Conservation (phyloP, 345 rosid species). For the Salix viminalis region DNA sequence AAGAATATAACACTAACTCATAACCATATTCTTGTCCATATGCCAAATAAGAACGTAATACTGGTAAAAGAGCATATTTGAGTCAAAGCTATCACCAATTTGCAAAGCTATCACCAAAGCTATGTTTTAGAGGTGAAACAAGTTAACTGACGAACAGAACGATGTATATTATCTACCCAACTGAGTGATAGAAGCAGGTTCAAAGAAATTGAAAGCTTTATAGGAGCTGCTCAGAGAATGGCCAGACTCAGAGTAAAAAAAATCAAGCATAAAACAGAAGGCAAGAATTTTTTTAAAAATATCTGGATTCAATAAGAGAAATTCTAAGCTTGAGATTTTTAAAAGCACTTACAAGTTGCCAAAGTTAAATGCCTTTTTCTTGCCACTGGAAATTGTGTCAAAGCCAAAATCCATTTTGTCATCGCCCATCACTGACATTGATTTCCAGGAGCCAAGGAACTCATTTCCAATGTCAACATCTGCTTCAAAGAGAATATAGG, state of each 20-base stretch:
- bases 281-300: background rate
- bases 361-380: slow-evolving; percentile 59
- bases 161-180: too few relatives aligned
- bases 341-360: slow-evolving; percentile 65
- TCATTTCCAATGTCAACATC: slow-evolving; percentile 76
- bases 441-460: slow-evolving; percentile 67
- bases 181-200: too few relatives aligned
- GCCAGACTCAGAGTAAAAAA: too few relatives aligned
- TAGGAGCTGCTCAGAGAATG: too few relatives aligned
- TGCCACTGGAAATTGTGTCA: slow-evolving; percentile 45
- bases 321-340: background rate
- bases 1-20: background rate
- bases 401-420: slow-evolving; percentile 69
- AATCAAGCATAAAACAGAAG: background rate
- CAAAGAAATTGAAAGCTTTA: background rate
- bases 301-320: background rate
- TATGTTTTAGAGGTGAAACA: background rate
- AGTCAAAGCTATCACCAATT: background rate
- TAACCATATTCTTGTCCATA: background rate
- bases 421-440: slow-evolving; percentile 48
- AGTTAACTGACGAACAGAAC: background rate
- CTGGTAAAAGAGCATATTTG: background rate
- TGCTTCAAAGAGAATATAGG: slow-evolving; percentile 22
- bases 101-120: too few relatives aligned
- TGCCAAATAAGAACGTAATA: background rate